Evolutionary conservation across 163 green algal species (phyloP).

Genomic region (Chlorella variabilis): DNA sequence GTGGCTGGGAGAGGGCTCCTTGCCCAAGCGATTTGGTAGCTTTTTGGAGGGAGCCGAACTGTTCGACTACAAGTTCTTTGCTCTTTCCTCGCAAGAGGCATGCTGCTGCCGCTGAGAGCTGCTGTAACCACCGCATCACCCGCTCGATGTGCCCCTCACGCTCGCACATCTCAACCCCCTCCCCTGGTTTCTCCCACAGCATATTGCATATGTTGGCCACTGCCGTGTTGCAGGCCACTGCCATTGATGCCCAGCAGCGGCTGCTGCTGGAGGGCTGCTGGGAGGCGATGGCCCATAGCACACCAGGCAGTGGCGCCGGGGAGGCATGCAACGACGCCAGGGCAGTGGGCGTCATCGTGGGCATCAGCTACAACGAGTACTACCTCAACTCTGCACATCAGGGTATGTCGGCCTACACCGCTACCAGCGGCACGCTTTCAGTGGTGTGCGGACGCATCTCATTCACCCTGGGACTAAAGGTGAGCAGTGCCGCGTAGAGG

Average conservation of each 20-base stretch:
- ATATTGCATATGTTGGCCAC: background rate
- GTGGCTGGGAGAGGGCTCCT: slow-evolving; percentile 5
- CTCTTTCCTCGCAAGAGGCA: slow-evolving; percentile 43
- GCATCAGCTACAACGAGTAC: slow-evolving; percentile 65
- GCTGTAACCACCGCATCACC: too few relatives aligned
- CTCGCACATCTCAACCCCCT: too few relatives aligned
- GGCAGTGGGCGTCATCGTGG: slow-evolving; percentile 49
- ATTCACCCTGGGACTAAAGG: slow-evolving; percentile 59
- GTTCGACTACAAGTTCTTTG: slow-evolving; percentile 59
- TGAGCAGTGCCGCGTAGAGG: too few relatives aligned
- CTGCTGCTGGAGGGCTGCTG: slow-evolving; percentile 56
- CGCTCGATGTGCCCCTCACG: too few relatives aligned
- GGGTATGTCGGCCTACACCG: slow-evolving; percentile 59
- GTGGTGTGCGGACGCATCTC: slow-evolving; percentile 63
- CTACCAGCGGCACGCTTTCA: slow-evolving; percentile 64
- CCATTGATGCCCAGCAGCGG: slow-evolving; percentile 64
- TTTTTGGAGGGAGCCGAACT: slow-evolving; percentile 53
- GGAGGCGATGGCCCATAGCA: slow-evolving; percentile 36
- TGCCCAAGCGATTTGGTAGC: slow-evolving; percentile 60
- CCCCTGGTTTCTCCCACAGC: too few relatives aligned
- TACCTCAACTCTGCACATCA: slow-evolving; percentile 45
- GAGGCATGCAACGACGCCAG: background rate
- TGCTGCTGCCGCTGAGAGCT: background rate
- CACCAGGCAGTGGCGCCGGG: background rate
- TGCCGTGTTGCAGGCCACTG: background rate